phyloP scores from a whole-genome alignment of 176 grass and related monocot genomes.

The Avena eriantha region DNA sequence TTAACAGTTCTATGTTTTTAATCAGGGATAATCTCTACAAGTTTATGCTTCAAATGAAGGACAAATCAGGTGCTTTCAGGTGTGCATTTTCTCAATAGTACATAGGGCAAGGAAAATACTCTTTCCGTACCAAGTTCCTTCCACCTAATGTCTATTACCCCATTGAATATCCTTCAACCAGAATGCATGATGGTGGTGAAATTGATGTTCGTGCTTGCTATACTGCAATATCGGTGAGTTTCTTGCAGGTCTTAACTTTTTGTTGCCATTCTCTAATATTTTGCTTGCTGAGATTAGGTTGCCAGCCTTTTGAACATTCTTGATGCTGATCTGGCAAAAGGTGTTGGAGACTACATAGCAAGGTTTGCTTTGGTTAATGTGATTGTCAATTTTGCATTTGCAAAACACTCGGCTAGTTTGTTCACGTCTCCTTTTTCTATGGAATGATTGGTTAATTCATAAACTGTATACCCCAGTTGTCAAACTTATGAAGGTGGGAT shows the following conservation, averaged over 20 bases:
- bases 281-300: slow-evolving; percentile 59
- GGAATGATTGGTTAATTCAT: slow-evolving; percentile 40
- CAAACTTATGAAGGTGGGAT: slow-evolving; percentile 99
- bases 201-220: slow-evolving; percentile 94
- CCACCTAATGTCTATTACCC: slow-evolving; percentile 3
- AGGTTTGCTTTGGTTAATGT: slow-evolving; percentile 58
- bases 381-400: slow-evolving; percentile 24
- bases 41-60: slow-evolving; percentile 89
- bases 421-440: slow-evolving; percentile 1
- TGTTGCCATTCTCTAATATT: slow-evolving; percentile 41
- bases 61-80: slow-evolving; percentile 89
- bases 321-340: slow-evolving; percentile 71
- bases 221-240: slow-evolving; percentile 83
- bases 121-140: slow-evolving; percentile 18
- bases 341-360: slow-evolving; percentile 73
- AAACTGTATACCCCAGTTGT: slow-evolving; percentile 57
- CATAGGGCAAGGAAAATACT: not conserved
- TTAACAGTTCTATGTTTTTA: slow-evolving; percentile 45
- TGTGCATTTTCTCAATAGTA: slow-evolving; percentile 40
- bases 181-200: slow-evolving; percentile 94
- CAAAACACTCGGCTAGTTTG: slow-evolving; percentile 13
- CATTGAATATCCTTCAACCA: slow-evolving; percentile 46
- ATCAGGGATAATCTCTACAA: slow-evolving; percentile 71
- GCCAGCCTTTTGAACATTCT: slow-evolving; percentile 94
- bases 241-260: slow-evolving; percentile 19